Base-by-base conservation (phyloP, 495 filamentous ascomycete species). In the Penicillium arizonense region DNA sequence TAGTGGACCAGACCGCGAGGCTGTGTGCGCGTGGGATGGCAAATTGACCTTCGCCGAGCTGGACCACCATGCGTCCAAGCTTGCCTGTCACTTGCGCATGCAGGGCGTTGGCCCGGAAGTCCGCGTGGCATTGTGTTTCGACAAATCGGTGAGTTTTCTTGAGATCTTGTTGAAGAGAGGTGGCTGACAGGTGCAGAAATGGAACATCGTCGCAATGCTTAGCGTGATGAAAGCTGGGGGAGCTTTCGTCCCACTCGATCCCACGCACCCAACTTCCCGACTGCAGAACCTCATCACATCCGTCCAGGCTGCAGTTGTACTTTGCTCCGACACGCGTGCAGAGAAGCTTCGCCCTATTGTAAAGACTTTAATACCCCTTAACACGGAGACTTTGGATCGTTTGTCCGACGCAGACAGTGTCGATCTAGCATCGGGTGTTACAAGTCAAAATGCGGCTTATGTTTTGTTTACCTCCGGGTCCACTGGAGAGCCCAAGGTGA, bases 221-320 rank as follows among this genome's bases (percentile, higher is more conserved):
- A 80, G 74, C 20, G 77, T 86, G 18, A 59, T 84, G 52, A 82
- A 84, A 52, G 82, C 83, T 26, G 84, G 84, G 0, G 82, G 78
- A 16, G 80, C 70, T 1, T 81, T 81, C 54, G 82, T 86, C 20
- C 82, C 81, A 3, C 63, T 86, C 18, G 81, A 85, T 32, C 78
- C 83, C 11, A 68, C 69, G 4, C 81, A 87, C 50, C 83, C 83
- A 13, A 62, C 62, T 9, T 63, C 70, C 41, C 77, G 84, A 3
- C 62, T 83, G n/a, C 67, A 74, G 45, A 59, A 63, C 33, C 62
- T 80, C 14, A 64, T 70, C n/a, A 41, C 62, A 36, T 71, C 69
- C 20, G 67, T 77, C 21, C 61, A 70, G 35, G 75, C 68, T 14
- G 62, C 61, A 12, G 65, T 84, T 33, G 59, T 84, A 9, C 53